Base-by-base conservation (phyloP, 106 monocot species). In the Dendrobium huoshanense region DNA sequence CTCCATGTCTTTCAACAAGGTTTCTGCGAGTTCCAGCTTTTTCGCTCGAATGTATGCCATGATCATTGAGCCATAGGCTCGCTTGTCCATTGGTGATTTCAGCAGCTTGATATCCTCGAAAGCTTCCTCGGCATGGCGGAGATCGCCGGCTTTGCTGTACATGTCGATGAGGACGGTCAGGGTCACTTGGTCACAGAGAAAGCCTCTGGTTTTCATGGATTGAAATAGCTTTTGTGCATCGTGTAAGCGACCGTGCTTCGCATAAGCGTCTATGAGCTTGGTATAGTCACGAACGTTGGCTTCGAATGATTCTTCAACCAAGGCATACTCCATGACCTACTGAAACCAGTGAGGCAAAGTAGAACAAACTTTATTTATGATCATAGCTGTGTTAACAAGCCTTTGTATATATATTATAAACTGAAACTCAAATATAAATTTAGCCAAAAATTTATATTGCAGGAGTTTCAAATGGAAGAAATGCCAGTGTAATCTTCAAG, bases 41-140 rank as follows among this genome's bases (percentile, higher is more conserved):
- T 82, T 88, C 33, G 92, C 95, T 59, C 95, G 85, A 64, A 99
- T 77, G 76, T 90, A 95, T 10, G 98, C 91, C 95, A 93, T 99
- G 73, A 93, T 80, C 98, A 99, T 99, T 51, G 98, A 82, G 25
- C 90, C 95, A 24, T 95, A 95, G 1, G 91, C 85, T 88, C 95
- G 78, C 77, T 86, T 92, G 67, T 98, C 98, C 17, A 87, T 20
- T 0, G 83, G 82, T 16, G 85, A 43, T 15, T 87, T 85, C 8
- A 91, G 92, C 75, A 90, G 72, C 79, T 86, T 87, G 49, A 95
- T 92, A 43, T 95, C 89, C 74, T 91, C 77, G 55, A 99, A 99
- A 27, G 83, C 74, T 82, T 89, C 91, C 65, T 85, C 82, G 41
- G 98, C 88, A 3, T 47, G 82, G 56, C 83, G 67, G 29, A 99